Conservation (phyloP, 192 early-diverging fungal species). For the Phlyctochytrium arcticum region DNA sequence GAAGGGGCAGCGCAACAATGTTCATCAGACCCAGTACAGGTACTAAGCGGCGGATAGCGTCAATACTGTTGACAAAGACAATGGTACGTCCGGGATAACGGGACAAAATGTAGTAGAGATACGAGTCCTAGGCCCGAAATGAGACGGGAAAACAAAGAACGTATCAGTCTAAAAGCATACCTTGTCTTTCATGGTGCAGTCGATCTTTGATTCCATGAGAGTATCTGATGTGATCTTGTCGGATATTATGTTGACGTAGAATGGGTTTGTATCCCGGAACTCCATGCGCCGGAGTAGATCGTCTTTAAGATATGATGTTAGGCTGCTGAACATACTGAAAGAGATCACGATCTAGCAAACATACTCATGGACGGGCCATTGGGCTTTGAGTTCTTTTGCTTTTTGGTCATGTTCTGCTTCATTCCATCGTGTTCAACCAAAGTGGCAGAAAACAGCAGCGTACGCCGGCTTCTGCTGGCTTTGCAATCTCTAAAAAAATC, state of each 20-base stretch:
- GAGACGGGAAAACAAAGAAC: background rate
- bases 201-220: slow-evolving; percentile 78
- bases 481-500: background rate
- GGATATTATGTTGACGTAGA: slow-evolving; percentile 69
- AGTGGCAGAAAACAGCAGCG: slow-evolving; percentile 93
- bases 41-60: slow-evolving; percentile 81
- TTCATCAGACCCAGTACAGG: slow-evolving; percentile 75
- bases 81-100: slow-evolving; percentile 86
- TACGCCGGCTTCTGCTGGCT: slow-evolving; percentile 56
- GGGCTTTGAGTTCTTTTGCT: background rate
- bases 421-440: slow-evolving; percentile 30
- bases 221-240: slow-evolving; percentile 63
- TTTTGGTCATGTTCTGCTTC: background rate
- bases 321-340: no score
- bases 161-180: slow-evolving; percentile 31
- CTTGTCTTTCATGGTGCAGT: slow-evolving; percentile 81
- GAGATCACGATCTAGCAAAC: background rate
- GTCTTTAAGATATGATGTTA: slow-evolving; percentile 31
- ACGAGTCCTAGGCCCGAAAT: slow-evolving; percentile 27
- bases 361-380: background rate
- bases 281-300: slow-evolving; percentile 71
- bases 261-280: slow-evolving; percentile 71
- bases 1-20: slow-evolving; percentile 74
- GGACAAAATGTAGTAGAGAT: slow-evolving; percentile 80
- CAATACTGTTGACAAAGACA: slow-evolving; percentile 95